These are phyloP conservation scores for Funneliformis caledonium DNA, from an alignment of 371 early-diverging fungal species.

Conservation along the genomic window DNA sequence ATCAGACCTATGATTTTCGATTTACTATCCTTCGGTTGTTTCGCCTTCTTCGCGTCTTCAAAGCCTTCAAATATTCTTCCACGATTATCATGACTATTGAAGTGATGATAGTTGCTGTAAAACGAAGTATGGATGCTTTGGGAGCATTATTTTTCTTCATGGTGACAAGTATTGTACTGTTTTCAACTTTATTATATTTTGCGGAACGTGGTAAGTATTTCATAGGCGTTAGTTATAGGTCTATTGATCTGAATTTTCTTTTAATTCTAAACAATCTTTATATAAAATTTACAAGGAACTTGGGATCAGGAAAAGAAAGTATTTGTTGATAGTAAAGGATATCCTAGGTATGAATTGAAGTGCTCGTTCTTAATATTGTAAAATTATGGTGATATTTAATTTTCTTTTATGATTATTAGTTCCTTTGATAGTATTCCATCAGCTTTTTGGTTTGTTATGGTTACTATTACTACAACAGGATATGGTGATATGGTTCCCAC, in stretches of 20 bases:
- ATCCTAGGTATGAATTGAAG: slow-evolving; percentile 54
- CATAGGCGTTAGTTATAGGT: not conserved
- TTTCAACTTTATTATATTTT: slow-evolving; percentile 84
- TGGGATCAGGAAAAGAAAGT: slow-evolving; percentile 75
- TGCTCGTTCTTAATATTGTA: not conserved
- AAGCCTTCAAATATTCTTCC: slow-evolving; percentile 82
- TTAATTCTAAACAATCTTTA: not conserved
- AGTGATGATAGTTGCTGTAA: slow-evolving; percentile 83
- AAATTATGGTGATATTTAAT: too few relatives aligned
- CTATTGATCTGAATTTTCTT: not conserved
- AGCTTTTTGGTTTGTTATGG: slow-evolving; percentile 82
- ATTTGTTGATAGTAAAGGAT: slow-evolving; percentile 69
- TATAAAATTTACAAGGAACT: slow-evolving; percentile 45
- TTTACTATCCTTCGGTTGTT: slow-evolving; percentile 83
- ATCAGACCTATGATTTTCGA: slow-evolving; percentile 79
- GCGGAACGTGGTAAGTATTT: slow-evolving; percentile 71
- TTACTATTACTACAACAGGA: slow-evolving; percentile 87
- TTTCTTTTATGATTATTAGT: slow-evolving; percentile 44
- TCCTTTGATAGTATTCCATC: slow-evolving; percentile 85
- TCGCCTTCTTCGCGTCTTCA: slow-evolving; percentile 79
- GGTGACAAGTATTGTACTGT: slow-evolving; percentile 72
- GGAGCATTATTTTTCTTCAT: slow-evolving; percentile 79
- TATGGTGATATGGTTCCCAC: slow-evolving; percentile 88
- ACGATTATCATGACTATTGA: slow-evolving; percentile 79
- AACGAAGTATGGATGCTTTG: slow-evolving; percentile 78